Percentiles rank a stretch among this genome's conserved stretches.
Evolutionary conservation across 208 protist genomes (phyloP).

Genomic region (Trypanosoma congolense): DNA sequence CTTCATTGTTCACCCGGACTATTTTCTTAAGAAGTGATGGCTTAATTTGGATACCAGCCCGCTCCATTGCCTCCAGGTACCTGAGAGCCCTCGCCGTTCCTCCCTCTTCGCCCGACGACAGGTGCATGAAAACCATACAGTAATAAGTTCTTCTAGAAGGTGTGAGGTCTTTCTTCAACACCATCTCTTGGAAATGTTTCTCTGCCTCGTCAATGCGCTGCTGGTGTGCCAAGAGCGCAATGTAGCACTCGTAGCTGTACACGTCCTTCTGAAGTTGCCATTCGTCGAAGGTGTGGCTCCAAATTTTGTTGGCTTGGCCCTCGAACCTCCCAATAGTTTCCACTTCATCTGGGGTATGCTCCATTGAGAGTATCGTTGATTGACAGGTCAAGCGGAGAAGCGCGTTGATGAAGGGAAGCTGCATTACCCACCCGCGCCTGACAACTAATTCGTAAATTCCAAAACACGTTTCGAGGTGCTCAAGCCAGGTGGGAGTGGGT

Average conservation of each 20-base stretch:
- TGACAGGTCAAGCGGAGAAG: conserved; percentile 82
- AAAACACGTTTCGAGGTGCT: conserved; percentile 76
- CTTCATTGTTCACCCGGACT: conserved; percentile 78
- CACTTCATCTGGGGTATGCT: conserved; percentile 55
- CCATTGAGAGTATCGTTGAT: conserved; percentile 70
- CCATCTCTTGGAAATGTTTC: conserved; percentile 84
- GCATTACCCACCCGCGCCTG: conserved; percentile 71
- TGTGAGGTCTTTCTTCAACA: conserved; percentile 66
- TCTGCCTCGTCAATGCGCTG: conserved; percentile 86
- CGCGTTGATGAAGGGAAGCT: conserved; percentile 73
- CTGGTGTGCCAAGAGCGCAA: conserved; percentile 81
- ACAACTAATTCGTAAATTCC: conserved; percentile 82
- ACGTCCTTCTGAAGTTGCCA: conserved; percentile 74
- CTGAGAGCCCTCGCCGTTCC: conserved; percentile 76
- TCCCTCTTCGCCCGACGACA: conserved; percentile 87
- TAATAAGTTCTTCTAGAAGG: conserved; percentile 82
- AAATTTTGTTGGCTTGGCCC: conserved; percentile 75
- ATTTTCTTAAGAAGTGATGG: conserved; percentile 82
- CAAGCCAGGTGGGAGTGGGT: conserved; percentile 43
- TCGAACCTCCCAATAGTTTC: conserved; percentile 62
- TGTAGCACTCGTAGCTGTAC: conserved; percentile 88
- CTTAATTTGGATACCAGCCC: conserved; percentile 57
- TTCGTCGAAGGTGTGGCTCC: conserved; percentile 78
- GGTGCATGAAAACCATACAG: conserved; percentile 89
- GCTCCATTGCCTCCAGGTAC: conserved; percentile 89